Percentiles rank a stretch among this genome's conserved stretches.
These are phyloP conservation scores for Skeletonema menzelii DNA, from an alignment of 108 stramenopile genomes.

Conservation along the genomic window DNA sequence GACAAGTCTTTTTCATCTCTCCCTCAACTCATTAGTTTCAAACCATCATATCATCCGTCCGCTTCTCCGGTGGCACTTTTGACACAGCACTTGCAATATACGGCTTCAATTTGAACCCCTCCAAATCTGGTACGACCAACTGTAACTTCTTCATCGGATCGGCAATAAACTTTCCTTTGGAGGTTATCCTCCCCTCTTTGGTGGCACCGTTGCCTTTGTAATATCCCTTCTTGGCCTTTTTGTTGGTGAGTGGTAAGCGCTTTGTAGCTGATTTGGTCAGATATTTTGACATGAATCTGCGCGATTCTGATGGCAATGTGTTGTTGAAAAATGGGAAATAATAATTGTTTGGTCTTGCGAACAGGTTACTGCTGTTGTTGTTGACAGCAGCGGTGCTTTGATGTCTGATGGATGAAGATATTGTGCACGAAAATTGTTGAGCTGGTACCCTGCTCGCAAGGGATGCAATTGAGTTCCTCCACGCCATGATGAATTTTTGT, in stretches of 20 bases:
- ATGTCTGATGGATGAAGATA: neutral
- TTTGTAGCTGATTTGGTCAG: constrained; percentile 79
- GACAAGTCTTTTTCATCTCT: neutral
- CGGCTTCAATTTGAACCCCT: constrained; percentile 75
- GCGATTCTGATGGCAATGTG: constrained; percentile 14
- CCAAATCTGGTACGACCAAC: constrained; percentile 80
- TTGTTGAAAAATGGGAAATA: neutral
- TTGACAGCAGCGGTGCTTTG: neutral
- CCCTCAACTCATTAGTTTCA: neutral
- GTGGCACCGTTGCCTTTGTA: constrained; percentile 90
- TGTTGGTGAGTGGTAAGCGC: constrained; percentile 75
- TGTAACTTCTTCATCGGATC: constrained; percentile 73
- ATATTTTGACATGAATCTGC: constrained; percentile 77
- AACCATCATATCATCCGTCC: constrained; percentile 8
- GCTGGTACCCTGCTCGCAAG: neutral
- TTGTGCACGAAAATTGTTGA: neutral
- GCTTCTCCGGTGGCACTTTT: constrained; percentile 62
- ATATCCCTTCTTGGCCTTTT: constrained; percentile 81
- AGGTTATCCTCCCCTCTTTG: constrained; percentile 70
- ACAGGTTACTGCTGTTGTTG: neutral
- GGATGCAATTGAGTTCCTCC: neutral
- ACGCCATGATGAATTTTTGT: neutral
- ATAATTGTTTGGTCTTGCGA: neutral
- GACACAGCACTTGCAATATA: constrained; percentile 76
- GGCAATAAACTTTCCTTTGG: constrained; percentile 76